Evolutionary conservation across 495 filamentous ascomycete species (phyloP).

Genomic region (Hypoxylon lienhwacheense): DNA sequence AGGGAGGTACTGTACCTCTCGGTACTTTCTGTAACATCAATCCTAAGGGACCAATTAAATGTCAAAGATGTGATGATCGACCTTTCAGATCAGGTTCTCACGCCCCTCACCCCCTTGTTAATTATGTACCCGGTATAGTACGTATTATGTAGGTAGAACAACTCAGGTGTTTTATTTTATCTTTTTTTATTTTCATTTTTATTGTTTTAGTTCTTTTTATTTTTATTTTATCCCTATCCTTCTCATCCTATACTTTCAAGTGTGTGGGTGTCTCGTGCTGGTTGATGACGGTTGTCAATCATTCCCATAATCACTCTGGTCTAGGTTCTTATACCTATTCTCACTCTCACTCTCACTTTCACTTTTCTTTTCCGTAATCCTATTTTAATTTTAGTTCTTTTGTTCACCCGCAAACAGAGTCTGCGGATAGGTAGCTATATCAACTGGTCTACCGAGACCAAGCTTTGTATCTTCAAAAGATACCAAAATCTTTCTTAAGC

Average conservation of each 20-base stretch:
- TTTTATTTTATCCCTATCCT: too few relatives aligned
- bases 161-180: slow-evolving; percentile 17
- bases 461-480: background rate
- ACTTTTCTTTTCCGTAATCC: slow-evolving; percentile 6
- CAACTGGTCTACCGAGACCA: slow-evolving; percentile 3
- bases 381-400: background rate
- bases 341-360: too few relatives aligned
- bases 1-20: slow-evolving; percentile 14
- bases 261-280: slow-evolving; percentile 12
- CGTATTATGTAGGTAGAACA: slow-evolving; percentile 1
- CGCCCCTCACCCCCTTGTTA: slow-evolving; percentile 11
- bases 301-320: too few relatives aligned
- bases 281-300: too few relatives aligned
- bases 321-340: too few relatives aligned
- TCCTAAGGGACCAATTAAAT: slow-evolving; percentile 14
- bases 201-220: too few relatives aligned
- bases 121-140: background rate
- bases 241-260: slow-evolving; percentile 9
- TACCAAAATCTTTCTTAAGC: background rate
- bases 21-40: slow-evolving; percentile 19
- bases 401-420: slow-evolving; percentile 1
- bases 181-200: slow-evolving; percentile 1
- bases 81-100: slow-evolving; percentile 16
- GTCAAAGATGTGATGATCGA: slow-evolving; percentile 12
- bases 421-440: slow-evolving; percentile 16